These are phyloP conservation scores for Phytopythium litorale DNA, from an alignment of 352 stramenopile species.

Conservation along the genomic window DNA sequence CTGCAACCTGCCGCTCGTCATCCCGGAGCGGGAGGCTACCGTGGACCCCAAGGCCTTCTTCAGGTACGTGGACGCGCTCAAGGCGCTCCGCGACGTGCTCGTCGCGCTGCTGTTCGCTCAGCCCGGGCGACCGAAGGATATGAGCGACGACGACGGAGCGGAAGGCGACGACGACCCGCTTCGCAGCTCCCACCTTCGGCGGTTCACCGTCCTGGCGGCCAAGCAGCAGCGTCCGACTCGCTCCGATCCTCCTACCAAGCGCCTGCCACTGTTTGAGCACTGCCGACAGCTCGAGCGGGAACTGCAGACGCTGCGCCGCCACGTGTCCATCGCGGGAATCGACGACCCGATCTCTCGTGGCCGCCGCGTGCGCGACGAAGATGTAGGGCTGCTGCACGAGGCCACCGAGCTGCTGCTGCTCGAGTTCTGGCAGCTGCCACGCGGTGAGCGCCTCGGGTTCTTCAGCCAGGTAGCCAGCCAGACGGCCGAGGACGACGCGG, in stretches of 20 bases:
- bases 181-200: constrained; percentile 11
- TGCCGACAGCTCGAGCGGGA: constrained; percentile 65
- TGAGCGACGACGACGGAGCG: constrained; percentile 12
- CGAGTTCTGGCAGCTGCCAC: constrained; percentile 62
- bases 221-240: neutral
- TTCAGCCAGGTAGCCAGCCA: constrained; percentile 72
- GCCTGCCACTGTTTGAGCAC: constrained; percentile 51
- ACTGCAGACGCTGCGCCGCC: constrained; percentile 34
- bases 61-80: constrained; percentile 53
- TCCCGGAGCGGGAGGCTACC: constrained; percentile 34
- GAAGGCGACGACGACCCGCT: constrained; percentile 16
- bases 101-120: constrained; percentile 47
- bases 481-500: constrained; percentile 37
- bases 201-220: constrained; percentile 11
- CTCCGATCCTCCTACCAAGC: constrained; percentile 1
- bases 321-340: constrained; percentile 20
- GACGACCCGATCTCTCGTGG: neutral
- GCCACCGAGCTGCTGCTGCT: constrained; percentile 56
- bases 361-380: constrained; percentile 17
- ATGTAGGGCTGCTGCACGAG: constrained; percentile 52
- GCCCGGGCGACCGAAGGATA: neutral
- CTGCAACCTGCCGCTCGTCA: constrained; percentile 43
- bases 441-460: constrained; percentile 53
- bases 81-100: constrained; percentile 47
- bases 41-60: constrained; percentile 44